phyloP scores from a whole-genome alignment of 495 filamentous ascomycete species.

The Thozetella sp. region DNA sequence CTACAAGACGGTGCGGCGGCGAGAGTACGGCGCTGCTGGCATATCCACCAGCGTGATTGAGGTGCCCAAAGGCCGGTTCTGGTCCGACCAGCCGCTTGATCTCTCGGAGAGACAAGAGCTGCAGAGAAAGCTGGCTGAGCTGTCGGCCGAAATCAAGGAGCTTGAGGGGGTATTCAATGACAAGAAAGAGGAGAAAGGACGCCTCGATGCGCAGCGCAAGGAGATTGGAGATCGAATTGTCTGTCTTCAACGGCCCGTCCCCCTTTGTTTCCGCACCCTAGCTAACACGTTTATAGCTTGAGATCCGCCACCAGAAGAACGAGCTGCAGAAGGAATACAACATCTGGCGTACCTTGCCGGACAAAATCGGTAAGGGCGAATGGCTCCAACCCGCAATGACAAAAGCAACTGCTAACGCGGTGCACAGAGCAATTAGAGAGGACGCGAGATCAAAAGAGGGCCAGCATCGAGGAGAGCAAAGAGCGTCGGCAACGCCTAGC shows the following conservation, averaged over 20 bases:
- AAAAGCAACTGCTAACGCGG: slow-evolving; percentile 40
- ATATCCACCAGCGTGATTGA: slow-evolving; percentile 62
- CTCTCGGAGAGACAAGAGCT: slow-evolving; percentile 53
- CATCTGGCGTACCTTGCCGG: slow-evolving; percentile 66
- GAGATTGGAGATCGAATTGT: slow-evolving; percentile 28
- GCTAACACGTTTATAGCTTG: slow-evolving; percentile 30
- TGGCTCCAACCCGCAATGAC: slow-evolving; percentile 23
- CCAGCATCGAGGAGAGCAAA: slow-evolving; percentile 29
- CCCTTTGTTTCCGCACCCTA: not conserved
- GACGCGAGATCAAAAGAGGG: slow-evolving; percentile 34
- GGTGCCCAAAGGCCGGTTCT: slow-evolving; percentile 59
- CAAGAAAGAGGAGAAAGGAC: slow-evolving; percentile 15
- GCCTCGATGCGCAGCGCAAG: not conserved
- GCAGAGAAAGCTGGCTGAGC: slow-evolving; percentile 31
- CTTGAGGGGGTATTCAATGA: slow-evolving; percentile 32
- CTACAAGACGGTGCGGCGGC: slow-evolving; percentile 63
- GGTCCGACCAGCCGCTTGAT: slow-evolving; percentile 81
- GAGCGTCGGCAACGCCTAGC: slow-evolving; percentile 42
- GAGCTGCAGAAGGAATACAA: slow-evolving; percentile 63
- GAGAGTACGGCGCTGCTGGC: slow-evolving; percentile 74
- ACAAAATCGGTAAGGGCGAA: slow-evolving; percentile 61
- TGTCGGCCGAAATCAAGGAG: slow-evolving; percentile 32
- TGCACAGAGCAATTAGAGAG: slow-evolving; percentile 49
- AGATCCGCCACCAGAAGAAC: slow-evolving; percentile 33
- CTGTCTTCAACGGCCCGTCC: slow-evolving; percentile 10